Percentiles rank a stretch among this genome's conserved stretches.
phyloP scores from a whole-genome alignment of 2,329 filamentous ascomycete species.

The Verticillium alfalfae region DNA sequence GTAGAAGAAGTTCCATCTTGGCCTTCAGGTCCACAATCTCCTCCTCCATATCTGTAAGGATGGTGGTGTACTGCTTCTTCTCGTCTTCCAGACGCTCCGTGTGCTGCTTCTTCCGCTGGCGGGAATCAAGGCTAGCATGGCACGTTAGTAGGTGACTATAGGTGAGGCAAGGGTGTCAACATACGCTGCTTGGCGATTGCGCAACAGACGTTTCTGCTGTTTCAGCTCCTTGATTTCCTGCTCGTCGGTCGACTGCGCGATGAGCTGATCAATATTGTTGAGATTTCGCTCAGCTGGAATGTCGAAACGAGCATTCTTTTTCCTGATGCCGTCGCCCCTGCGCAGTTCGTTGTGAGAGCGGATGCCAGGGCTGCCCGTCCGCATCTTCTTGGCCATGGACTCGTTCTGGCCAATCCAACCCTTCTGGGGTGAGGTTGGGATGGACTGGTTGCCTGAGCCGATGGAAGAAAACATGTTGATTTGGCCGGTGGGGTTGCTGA shows the following conservation, averaged over 20 bases:
- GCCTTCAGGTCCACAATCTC: conserved; percentile 64
- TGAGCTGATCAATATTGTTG: conserved; percentile 90
- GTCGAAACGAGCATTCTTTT: conserved; percentile 98
- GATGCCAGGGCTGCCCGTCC: conserved; percentile 61
- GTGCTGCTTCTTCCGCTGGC: conserved; percentile 96
- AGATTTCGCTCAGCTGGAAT: conserved; percentile 92
- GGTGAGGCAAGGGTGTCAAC: conserved; percentile 29
- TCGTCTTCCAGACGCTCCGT: conserved; percentile 95
- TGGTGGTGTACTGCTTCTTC: conserved; percentile 81
- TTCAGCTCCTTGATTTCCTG: conserved; percentile 97
- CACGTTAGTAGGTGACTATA: conserved; percentile 5
- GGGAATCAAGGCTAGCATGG: conserved; percentile 73
- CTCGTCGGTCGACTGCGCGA: conserved; percentile 81
- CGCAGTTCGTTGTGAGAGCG: conserved; percentile 72
- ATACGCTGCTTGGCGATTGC: conserved; percentile 96
- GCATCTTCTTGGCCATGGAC: conserved; percentile 54
- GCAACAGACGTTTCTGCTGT: conserved; percentile 90
- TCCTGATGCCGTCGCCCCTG: conserved; percentile 83
- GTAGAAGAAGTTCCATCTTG: conserved; percentile 64
- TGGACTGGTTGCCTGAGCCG: conserved; percentile 39
- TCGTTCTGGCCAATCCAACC: conserved; percentile 49
- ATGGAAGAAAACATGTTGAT: conserved; percentile 50
- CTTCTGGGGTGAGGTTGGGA: conserved; percentile 52
- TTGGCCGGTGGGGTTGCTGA: conserved; percentile 44
- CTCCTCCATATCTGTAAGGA: conserved; percentile 75